phyloP scores from a whole-genome alignment of 129 eudicot species.

The Lonicera japonica region DNA sequence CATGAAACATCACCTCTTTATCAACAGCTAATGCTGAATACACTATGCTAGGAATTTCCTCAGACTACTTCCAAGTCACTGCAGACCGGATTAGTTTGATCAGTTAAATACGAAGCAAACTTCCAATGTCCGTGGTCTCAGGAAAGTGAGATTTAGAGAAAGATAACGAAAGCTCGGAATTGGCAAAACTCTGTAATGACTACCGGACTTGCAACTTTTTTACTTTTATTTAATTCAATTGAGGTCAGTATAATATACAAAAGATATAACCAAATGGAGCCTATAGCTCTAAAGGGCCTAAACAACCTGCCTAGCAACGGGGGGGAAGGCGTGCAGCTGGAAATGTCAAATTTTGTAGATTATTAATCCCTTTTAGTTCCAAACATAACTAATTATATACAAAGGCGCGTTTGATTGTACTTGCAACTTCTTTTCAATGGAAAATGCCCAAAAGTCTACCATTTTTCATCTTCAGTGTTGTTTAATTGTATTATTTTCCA shows the following conservation, averaged over 20 bases:
- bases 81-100: conserved; percentile 22
- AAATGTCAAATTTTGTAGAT: too few species aligned
- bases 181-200: not conserved
- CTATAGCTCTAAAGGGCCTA: too few species aligned
- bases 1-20: conserved; percentile 50
- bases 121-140: not conserved
- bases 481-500: too few species aligned
- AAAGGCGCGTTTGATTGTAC: not conserved
- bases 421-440: too few species aligned
- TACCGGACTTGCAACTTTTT: not conserved
- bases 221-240: too few species aligned
- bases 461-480: too few species aligned
- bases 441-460: too few species aligned
- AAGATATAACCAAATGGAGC: too few species aligned
- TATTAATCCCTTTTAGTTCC: not conserved
- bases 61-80: conserved; percentile 69
- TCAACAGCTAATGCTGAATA: conserved; percentile 60
- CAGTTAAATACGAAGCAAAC: not conserved
- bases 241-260: too few species aligned
- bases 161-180: not conserved
- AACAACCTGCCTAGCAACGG: too few species aligned
- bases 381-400: not conserved
- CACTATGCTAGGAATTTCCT: conserved; percentile 49
- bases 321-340: too few species aligned
- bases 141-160: not conserved